These are phyloP conservation scores for Porphyra umbilicalis DNA, from an alignment of 31 red algal species.

Conservation along the genomic window DNA sequence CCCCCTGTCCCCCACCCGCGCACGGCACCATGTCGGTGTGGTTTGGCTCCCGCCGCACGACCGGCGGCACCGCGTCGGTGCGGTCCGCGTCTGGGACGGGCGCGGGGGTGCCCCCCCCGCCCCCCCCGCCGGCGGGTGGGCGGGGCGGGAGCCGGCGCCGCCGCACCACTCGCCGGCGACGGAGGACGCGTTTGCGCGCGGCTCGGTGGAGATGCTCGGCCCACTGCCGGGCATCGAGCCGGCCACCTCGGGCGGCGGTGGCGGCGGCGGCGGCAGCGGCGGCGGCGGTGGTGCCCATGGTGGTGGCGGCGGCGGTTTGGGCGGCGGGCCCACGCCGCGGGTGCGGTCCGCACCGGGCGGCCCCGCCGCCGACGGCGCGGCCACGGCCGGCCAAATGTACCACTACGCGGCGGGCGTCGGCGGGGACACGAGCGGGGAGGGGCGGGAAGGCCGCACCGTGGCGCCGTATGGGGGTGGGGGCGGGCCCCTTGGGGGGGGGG, in stretches of 20 bases:
- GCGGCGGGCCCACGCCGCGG: not conserved
- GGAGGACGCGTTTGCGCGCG: not conserved
- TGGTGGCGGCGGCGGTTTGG: not conserved
- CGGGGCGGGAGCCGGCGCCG: not conserved
- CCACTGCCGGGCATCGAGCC: not conserved
- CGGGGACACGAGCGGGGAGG: not conserved
- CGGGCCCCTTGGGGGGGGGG: no score
- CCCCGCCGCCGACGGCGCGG: not conserved
- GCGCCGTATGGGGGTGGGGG: not conserved
- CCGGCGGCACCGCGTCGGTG: slow-evolving; percentile 1
- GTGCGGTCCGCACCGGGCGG: not conserved
- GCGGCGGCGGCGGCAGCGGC: not conserved
- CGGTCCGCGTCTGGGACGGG: not conserved
- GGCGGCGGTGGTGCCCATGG: not conserved
- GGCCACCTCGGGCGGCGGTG: not conserved
- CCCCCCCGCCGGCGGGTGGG: not conserved
- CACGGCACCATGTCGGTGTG: not conserved
- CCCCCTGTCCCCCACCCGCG: not conserved
- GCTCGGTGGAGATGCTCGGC: not conserved
- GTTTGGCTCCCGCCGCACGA: not conserved
- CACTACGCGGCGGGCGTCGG: not conserved
- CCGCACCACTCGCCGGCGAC: not conserved
- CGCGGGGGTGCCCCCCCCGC: not conserved
- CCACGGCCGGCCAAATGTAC: not conserved
- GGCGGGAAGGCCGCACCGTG: not conserved